Evolutionary conservation across 2,329 filamentous ascomycete genomes (phyloP).

Genomic region (Parastagonospora avenae): DNA sequence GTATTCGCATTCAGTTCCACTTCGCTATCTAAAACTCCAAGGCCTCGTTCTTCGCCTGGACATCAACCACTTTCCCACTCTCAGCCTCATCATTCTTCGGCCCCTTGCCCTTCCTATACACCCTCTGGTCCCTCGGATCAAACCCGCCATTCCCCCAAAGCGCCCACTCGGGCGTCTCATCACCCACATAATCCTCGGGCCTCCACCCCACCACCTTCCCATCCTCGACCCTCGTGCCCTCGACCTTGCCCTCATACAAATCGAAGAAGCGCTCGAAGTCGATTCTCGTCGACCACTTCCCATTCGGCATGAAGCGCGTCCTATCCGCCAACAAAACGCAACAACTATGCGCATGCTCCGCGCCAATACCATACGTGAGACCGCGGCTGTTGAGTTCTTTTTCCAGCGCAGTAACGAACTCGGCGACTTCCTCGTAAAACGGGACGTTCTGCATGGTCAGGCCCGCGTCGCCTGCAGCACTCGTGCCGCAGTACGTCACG

Average conservation of each 20-base stretch:
- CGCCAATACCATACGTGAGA: slow-evolving; percentile 85
- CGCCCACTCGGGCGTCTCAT: slow-evolving; percentile 88
- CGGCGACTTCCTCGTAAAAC: slow-evolving; percentile 87
- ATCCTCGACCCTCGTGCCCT: slow-evolving; percentile 52
- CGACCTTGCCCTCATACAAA: slow-evolving; percentile 67
- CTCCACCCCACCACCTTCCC: slow-evolving; percentile 64
- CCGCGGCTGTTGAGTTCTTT: slow-evolving; percentile 70
- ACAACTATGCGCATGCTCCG: slow-evolving; percentile 94
- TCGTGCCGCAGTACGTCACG: slow-evolving; percentile 94
- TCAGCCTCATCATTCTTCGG: slow-evolving; percentile 30
- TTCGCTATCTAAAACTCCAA: not conserved
- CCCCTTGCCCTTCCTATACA: slow-evolving; percentile 81
- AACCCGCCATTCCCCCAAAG: slow-evolving; percentile 94
- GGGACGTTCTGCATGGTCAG: slow-evolving; percentile 97
- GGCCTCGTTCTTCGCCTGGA: not conserved
- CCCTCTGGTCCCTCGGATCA: slow-evolving; percentile 84
- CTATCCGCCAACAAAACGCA: slow-evolving; percentile 81
- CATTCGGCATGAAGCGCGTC: slow-evolving; percentile 75
- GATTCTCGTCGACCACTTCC: slow-evolving; percentile 89
- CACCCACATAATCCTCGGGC: slow-evolving; percentile 89
- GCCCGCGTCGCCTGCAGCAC: slow-evolving; percentile 80
- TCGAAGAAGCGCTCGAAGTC: slow-evolving; percentile 90
- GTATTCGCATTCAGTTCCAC: too few species aligned
- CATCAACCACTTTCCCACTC: not conserved
- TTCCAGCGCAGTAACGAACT: slow-evolving; percentile 79